Percentiles rank a stretch among this genome's conserved stretches.
These are phyloP conservation scores for Colletotrichum sansevieriae DNA, from an alignment of 2,329 filamentous ascomycete genomes.

Conservation along the genomic window DNA sequence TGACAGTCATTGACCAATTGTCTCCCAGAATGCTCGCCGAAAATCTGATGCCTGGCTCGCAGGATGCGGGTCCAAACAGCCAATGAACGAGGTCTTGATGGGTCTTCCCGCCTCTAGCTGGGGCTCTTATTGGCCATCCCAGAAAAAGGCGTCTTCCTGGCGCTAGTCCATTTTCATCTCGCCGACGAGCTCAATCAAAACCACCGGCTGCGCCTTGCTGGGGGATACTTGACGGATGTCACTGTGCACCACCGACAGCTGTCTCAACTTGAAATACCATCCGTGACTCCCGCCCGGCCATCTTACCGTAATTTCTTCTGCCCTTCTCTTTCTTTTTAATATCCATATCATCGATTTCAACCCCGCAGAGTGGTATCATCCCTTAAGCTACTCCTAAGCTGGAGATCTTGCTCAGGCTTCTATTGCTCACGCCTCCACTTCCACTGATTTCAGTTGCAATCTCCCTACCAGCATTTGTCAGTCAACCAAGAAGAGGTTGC, in stretches of 20 bases:
- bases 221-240: slow-evolving; percentile 16
- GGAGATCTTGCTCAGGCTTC: slow-evolving; percentile 18
- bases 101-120: not conserved
- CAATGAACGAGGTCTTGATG: slow-evolving; percentile 45
- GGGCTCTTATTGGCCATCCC: slow-evolving; percentile 47
- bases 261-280: slow-evolving; percentile 45
- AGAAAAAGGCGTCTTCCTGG: not conserved
- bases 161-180: slow-evolving; percentile 57
- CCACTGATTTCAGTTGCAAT: not conserved
- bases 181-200: slow-evolving; percentile 51
- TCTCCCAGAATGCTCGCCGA: slow-evolving; percentile 50
- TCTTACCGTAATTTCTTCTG: not conserved
- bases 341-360: not conserved
- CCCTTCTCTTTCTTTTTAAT: slow-evolving; percentile 19
- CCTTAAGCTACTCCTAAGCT: slow-evolving; percentile 25
- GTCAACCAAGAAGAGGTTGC: slow-evolving; percentile 7
- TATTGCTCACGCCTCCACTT: not conserved
- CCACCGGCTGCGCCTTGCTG: slow-evolving; percentile 43
- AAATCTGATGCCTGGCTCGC: slow-evolving; percentile 47
- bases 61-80: slow-evolving; percentile 44
- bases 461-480: slow-evolving; percentile 4
- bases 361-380: slow-evolving; percentile 24
- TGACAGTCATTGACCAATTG: slow-evolving; percentile 51
- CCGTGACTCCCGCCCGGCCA: slow-evolving; percentile 44
- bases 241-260: slow-evolving; percentile 25